A percentile compares a stretch with the other conserved stretches of the same genome.
Conservation (phyloP, 2,329 filamentous ascomycete species). For the Cylindrodendrum hubeiense region DNA sequence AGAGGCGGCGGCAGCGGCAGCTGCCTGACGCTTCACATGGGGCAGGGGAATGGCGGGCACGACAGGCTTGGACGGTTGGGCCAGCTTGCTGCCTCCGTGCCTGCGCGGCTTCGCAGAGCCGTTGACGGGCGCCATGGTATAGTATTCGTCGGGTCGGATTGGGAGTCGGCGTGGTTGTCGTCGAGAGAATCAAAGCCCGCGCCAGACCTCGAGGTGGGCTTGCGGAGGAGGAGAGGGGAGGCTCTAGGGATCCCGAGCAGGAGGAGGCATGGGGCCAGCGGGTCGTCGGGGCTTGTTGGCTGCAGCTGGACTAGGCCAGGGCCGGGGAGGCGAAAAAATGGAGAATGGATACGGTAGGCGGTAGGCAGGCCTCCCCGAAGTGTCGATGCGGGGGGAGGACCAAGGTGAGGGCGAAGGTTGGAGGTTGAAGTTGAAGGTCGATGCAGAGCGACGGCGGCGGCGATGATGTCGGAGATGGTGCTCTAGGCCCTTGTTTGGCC, state of each 20-base stretch:
- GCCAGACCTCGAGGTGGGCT: constrained; percentile 41
- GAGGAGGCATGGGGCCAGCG: constrained; percentile 48
- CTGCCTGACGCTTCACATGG: constrained; percentile 54
- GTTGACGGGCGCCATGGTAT: constrained; percentile 50
- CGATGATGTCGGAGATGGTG: constrained; percentile 33
- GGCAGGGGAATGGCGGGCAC: constrained; percentile 55
- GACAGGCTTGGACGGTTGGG: constrained; percentile 49
- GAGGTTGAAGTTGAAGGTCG: constrained; percentile 3
- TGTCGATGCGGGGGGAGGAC: constrained; percentile 1
- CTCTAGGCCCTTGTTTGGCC: constrained; percentile 18
- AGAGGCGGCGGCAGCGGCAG: constrained; percentile 42
- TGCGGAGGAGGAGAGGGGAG: constrained; percentile 35
- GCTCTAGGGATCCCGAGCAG: constrained; percentile 48
- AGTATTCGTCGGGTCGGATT: background rate
- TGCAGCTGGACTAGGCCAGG: background rate
- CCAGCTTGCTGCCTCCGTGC: constrained; percentile 45
- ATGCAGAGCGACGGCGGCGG: constrained; percentile 19
- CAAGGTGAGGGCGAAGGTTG: background rate
- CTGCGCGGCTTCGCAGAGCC: constrained; percentile 50
- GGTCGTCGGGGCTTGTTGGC: constrained; percentile 5
- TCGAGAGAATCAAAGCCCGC: constrained; percentile 26
- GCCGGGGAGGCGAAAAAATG: background rate
- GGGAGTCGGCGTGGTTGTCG: constrained; percentile 28
- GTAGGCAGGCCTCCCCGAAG: background rate
- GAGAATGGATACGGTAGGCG: background rate